These are phyloP conservation scores for Capronia coronata DNA, from an alignment of 2,329 filamentous ascomycete genomes.

Conservation along the genomic window DNA sequence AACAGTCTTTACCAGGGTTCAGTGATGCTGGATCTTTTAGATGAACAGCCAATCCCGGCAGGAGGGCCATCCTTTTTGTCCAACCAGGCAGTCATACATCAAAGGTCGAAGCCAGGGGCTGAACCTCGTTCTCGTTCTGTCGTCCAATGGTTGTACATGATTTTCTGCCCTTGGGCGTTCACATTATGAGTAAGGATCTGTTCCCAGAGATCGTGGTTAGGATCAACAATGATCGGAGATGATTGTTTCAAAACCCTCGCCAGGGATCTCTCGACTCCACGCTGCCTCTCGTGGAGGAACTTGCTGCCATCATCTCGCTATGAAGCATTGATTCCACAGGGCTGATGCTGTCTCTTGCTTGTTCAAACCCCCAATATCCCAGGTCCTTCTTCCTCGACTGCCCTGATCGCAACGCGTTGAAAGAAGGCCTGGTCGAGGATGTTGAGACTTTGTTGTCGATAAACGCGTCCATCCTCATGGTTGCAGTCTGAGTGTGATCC, in stretches of 20 bases:
- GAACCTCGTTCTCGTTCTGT: conserved; percentile 6
- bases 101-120: too few relatives aligned
- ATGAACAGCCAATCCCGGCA: too few relatives aligned
- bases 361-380: conserved; percentile 29
- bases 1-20: not conserved
- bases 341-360: conserved; percentile 21
- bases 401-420: conserved; percentile 22
- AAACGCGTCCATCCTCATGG: conserved; percentile 94
- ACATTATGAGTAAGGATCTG: conserved; percentile 16
- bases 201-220: not conserved
- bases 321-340: conserved; percentile 24
- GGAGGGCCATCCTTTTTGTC: too few relatives aligned
- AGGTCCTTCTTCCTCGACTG: conserved; percentile 28
- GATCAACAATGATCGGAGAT: not conserved
- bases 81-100: too few relatives aligned
- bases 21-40: too few relatives aligned
- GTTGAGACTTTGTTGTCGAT: conserved; percentile 48
- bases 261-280: conserved; percentile 21
- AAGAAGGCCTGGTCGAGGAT: conserved; percentile 23
- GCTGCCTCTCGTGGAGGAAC: conserved; percentile 22
- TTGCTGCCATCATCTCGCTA: conserved; percentile 24
- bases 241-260: conserved; percentile 17
- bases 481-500: conserved; percentile 37
- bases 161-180: conserved; percentile 11
- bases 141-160: conserved; percentile 5